Evolutionary conservation across 805 yeast species (phyloP).

Genomic region (Wickerhamiella occidentalis): DNA sequence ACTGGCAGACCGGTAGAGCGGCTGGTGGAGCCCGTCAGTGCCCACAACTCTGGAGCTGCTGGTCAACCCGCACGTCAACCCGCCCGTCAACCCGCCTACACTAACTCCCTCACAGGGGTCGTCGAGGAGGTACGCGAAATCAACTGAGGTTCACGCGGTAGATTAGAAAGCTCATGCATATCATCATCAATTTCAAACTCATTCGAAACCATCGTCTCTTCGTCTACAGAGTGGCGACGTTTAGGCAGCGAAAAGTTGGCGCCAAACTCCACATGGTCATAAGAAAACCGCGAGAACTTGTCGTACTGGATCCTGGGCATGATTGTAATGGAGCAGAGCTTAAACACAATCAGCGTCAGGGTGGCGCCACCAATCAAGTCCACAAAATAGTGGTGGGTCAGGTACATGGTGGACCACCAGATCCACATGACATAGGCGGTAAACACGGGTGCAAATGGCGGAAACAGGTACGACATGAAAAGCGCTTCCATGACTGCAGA

Average conservation of each 20-base stretch:
- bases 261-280: conserved; percentile 31
- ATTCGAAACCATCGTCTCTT: background rate
- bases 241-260: conserved; percentile 7
- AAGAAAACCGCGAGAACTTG: conserved; percentile 33
- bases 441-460: conserved; percentile 52
- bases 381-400: conserved; percentile 91
- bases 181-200: conserved; percentile 7
- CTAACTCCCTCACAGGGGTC: conserved; percentile 1
- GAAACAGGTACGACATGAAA: conserved; percentile 74
- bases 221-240: conserved; percentile 9
- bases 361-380: conserved; percentile 90
- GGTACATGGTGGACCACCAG: conserved; percentile 98
- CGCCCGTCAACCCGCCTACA: background rate
- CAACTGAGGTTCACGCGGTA: background rate
- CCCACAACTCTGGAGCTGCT: no score
- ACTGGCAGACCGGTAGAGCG: no score
- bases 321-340: conserved; percentile 48
- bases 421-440: conserved; percentile 76
- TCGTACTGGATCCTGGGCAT: conserved; percentile 42
- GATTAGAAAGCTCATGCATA: background rate
- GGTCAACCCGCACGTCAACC: no score
- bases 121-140: conserved; percentile 5
- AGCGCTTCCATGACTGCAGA: conserved; percentile 89
- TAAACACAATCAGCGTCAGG: conserved; percentile 60
- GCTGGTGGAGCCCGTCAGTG: no score